Conservation (phyloP, 208 protist species). For the Novymonas esmeraldas region DNA sequence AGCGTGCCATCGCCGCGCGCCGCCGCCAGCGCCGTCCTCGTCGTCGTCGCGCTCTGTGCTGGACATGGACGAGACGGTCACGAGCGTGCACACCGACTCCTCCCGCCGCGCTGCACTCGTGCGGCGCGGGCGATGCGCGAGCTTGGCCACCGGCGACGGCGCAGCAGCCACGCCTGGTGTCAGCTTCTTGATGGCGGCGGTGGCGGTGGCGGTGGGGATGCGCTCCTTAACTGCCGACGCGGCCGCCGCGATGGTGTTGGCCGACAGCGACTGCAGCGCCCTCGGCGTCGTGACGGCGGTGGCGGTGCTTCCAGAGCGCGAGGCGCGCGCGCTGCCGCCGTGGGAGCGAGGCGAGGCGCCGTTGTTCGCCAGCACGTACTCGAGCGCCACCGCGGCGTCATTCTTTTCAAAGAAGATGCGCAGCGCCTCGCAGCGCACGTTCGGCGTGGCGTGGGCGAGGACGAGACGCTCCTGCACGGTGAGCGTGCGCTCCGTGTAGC, state of each 20-base stretch:
- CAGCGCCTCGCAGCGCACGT: slow-evolving; percentile 59
- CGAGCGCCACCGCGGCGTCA: slow-evolving; percentile 38
- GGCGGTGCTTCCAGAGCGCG: background rate
- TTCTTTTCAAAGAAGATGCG: slow-evolving; percentile 64
- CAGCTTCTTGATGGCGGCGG: no score
- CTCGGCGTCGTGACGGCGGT: background rate
- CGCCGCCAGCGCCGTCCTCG: background rate
- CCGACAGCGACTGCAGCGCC: slow-evolving; percentile 3
- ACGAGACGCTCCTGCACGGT: slow-evolving; percentile 30
- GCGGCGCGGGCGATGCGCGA: slow-evolving; percentile 13
- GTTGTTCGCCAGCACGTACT: slow-evolving; percentile 42
- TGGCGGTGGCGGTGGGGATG: no score
- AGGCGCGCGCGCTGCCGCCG: slow-evolving; percentile 13
- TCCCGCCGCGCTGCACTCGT: slow-evolving; percentile 20
- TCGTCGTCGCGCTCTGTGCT: slow-evolving; percentile 16
- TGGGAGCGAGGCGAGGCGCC: background rate
- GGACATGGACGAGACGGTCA: slow-evolving; percentile 48
- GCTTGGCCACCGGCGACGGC: background rate
- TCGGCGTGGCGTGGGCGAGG: slow-evolving; percentile 36
- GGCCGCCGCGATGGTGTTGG: slow-evolving; percentile 8
- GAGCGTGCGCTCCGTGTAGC: slow-evolving; percentile 40
- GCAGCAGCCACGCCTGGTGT: background rate
- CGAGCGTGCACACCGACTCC: slow-evolving; percentile 39
- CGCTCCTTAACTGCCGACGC: background rate
- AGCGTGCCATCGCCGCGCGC: background rate